phyloP scores from a whole-genome alignment of 371 early-diverging fungal genomes.

The Mortierella sp. region DNA sequence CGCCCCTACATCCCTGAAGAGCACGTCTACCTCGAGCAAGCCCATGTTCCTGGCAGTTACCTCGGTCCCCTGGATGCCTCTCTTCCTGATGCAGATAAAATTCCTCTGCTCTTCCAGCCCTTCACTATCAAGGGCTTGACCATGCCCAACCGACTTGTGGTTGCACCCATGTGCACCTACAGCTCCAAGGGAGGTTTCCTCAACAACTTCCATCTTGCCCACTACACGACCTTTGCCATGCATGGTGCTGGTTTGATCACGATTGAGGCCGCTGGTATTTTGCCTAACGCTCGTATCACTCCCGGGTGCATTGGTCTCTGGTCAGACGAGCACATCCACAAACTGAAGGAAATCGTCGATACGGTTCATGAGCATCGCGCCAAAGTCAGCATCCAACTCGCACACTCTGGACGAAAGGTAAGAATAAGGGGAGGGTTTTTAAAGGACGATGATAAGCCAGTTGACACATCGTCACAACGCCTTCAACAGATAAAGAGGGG shows the following conservation, averaged over 20 bases:
- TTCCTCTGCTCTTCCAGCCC: slow-evolving; percentile 71
- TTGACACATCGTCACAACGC: too few relatives aligned
- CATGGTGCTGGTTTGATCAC: slow-evolving; percentile 82
- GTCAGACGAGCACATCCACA: slow-evolving; percentile 78
- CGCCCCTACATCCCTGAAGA: slow-evolving; percentile 21
- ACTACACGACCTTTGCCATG: slow-evolving; percentile 77
- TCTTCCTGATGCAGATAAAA: slow-evolving; percentile 32
- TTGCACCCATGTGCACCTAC: slow-evolving; percentile 88
- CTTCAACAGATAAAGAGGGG: background rate
- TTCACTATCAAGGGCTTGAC: slow-evolving; percentile 67
- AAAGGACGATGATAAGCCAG: too few relatives aligned
- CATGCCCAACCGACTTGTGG: slow-evolving; percentile 80
- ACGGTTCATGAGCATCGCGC: slow-evolving; percentile 72
- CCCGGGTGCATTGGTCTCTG: slow-evolving; percentile 86
- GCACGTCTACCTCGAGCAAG: slow-evolving; percentile 37
- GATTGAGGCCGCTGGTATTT: slow-evolving; percentile 85
- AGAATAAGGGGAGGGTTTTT: too few relatives aligned
- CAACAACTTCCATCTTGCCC: slow-evolving; percentile 74
- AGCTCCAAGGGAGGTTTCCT: slow-evolving; percentile 65
- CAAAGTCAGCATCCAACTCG: slow-evolving; percentile 80
- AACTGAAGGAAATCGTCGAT: slow-evolving; percentile 72
- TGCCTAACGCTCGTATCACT: slow-evolving; percentile 81
- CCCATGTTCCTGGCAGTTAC: slow-evolving; percentile 35
- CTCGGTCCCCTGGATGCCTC: slow-evolving; percentile 40
- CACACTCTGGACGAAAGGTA: slow-evolving; percentile 86